Evolutionary conservation across 148 eudicot genomes (phyloP), one percentile per base, ranked within the genome.

Genomic region (Amaranthus cruentus): DNA sequence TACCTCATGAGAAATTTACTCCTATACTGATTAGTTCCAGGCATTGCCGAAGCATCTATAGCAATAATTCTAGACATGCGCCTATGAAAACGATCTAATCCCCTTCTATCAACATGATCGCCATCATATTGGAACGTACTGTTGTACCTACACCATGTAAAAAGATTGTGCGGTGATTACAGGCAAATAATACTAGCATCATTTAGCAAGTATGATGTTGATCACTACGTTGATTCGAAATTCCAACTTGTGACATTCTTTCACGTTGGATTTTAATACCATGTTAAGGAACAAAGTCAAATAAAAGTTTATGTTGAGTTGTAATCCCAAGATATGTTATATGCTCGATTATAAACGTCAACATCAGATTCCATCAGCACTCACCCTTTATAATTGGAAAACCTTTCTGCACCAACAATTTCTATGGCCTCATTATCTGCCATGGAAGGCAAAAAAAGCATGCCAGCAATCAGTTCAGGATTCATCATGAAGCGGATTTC

Each of bases 401-500:
- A 92, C 79, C 96, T 79, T 81, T 90, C 89, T 3, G 90, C 73
- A 58, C 97, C 97, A 60, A 92, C 82, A 64, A 90, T 87, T 80
- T 92, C 97, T 77, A 92, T 88, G 55, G 97, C 88, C 75, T 92
- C 97, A 63, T 92, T 92, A 71, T 85, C 91, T 71, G 88, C 86
- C 97, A 92, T 92, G 78, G 84, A 72, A 69, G 97, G 87, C 87
- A 90, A 77, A 80, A 92, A 92, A 80, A 92, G 91, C 91, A 90
- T 92, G 79, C 92, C 89, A 66, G 78, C 81, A 71, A 92, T 92
- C 77, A 92, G 70, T 78, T 92, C 97, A 21, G 97, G 96, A 76
- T 87, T 92, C 79, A 90, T 87, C 96, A 92, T 84, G 84, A 92
- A 92, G 73, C 96, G 90, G n/a, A 92, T 90, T 77, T 92, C 97